These are phyloP conservation scores for Hyaloperonospora arabidopsidis DNA, from an alignment of 352 stramenopile genomes.

Conservation along the genomic window DNA sequence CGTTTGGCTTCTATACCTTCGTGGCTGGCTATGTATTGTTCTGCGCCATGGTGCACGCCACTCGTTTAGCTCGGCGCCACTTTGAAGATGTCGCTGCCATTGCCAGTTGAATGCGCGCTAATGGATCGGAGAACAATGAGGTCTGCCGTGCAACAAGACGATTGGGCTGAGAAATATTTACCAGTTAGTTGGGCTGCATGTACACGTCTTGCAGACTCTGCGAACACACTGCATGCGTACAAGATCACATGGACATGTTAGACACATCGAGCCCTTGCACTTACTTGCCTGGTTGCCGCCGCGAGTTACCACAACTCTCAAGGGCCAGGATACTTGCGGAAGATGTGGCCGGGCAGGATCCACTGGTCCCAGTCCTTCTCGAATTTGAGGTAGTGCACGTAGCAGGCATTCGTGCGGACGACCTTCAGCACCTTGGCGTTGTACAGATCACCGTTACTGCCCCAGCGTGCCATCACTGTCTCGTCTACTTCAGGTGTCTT, in stretches of 20 bases:
- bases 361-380: constrained; percentile 83
- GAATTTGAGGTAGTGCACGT: constrained; percentile 80
- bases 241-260: constrained; percentile 13
- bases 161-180: constrained; percentile 4
- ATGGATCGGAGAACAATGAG: too few relatives aligned
- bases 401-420: constrained; percentile 63
- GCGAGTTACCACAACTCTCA: constrained; percentile 2
- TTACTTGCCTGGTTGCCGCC: constrained; percentile 1
- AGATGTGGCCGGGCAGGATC: constrained; percentile 71
- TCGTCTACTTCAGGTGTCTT: constrained; percentile 64
- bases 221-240: too few relatives aligned
- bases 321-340: constrained; percentile 52
- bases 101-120: background rate
- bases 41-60: constrained; percentile 17
- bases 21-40: constrained; percentile 37
- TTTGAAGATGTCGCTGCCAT: constrained; percentile 1
- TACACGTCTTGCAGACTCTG: too few relatives aligned
- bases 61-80: constrained; percentile 11
- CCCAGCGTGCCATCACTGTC: constrained; percentile 66
- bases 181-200: too few relatives aligned
- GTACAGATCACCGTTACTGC: constrained; percentile 61
- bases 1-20: constrained; percentile 51
- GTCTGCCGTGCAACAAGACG: constrained; percentile 1
- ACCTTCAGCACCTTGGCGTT: constrained; percentile 76
- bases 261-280: constrained; percentile 9